These are phyloP conservation scores for Santalum album DNA, from an alignment of 164 flowering plant genomes.

Conservation along the genomic window DNA sequence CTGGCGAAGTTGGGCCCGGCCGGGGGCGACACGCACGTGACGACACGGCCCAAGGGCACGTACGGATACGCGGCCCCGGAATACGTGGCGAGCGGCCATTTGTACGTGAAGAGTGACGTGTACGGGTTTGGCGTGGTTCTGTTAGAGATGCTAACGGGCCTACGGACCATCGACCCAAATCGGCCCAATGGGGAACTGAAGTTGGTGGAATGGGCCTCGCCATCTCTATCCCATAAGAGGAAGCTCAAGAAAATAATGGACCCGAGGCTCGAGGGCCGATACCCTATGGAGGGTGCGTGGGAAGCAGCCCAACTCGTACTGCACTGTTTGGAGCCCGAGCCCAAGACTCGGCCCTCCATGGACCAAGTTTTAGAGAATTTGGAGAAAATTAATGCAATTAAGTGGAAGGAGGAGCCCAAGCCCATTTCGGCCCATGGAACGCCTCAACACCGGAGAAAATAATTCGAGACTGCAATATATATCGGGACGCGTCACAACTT, in stretches of 20 bases:
- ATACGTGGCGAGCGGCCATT: conserved; percentile 51
- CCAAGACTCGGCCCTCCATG: conserved; percentile 50
- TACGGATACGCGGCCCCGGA: conserved; percentile 63
- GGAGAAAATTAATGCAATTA: conserved; percentile 19
- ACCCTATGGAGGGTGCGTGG: conserved; percentile 35
- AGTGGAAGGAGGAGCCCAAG: conserved; percentile 17
- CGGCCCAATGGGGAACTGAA: conserved; percentile 33
- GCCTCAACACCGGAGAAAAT: no score
- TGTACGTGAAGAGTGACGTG: conserved; percentile 64
- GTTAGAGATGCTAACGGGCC: conserved; percentile 60
- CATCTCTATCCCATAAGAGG: conserved; percentile 31
- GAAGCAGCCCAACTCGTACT: conserved; percentile 34
- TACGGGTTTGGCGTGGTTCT: conserved; percentile 67
- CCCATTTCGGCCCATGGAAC: neutral
- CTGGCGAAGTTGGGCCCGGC: conserved; percentile 49
- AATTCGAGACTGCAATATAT: no score
- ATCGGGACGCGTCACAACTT: no score
- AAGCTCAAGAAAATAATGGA: conserved; percentile 51
- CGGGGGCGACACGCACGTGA: conserved; percentile 38
- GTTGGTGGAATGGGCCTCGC: conserved; percentile 51
- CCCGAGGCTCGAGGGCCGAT: conserved; percentile 34
- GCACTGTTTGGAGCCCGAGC: conserved; percentile 41
- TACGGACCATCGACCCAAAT: conserved; percentile 34
- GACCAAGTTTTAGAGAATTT: conserved; percentile 33
- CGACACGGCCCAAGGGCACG: conserved; percentile 45